phyloP scores from a whole-genome alignment of 2,329 filamentous ascomycete genomes.

The Zymoseptoria tritici region DNA sequence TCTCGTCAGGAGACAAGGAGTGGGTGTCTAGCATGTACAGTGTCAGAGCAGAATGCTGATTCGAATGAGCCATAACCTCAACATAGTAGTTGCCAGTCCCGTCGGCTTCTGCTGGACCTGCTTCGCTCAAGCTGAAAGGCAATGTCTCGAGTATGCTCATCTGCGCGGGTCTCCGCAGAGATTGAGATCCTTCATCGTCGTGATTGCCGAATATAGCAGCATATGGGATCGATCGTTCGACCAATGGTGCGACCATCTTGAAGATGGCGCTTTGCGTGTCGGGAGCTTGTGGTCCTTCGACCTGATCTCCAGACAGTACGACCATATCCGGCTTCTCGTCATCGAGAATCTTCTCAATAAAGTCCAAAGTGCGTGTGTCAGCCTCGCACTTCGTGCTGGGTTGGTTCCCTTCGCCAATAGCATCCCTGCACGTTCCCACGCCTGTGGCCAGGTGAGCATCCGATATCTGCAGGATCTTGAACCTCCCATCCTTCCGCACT shows the following conservation, averaged over 20 bases:
- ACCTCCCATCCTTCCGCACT: conserved; percentile 81
- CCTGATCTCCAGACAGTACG: conserved; percentile 85
- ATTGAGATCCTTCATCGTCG: conserved; percentile 67
- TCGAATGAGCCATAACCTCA: conserved; percentile 77
- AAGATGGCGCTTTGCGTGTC: conserved; percentile 91
- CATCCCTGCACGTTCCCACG: conserved; percentile 74
- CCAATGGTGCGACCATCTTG: conserved; percentile 80
- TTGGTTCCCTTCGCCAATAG: conserved; percentile 48
- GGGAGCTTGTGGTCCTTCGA: conserved; percentile 86
- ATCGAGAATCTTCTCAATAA: conserved; percentile 73
- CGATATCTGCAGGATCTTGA: conserved; percentile 96
- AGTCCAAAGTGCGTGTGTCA: conserved; percentile 84
- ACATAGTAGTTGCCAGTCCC: conserved; percentile 93
- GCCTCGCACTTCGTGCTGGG: conserved; percentile 63
- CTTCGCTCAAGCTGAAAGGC: conserved; percentile 79
- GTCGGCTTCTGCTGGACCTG: conserved; percentile 75
- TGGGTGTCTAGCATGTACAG: conserved; percentile 95
- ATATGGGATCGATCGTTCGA: conserved; percentile 83
- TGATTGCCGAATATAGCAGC: conserved; percentile 96
- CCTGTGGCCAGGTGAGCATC: conserved; percentile 92
- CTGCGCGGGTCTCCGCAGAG: conserved; percentile 63
- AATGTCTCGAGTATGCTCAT: conserved; percentile 83
- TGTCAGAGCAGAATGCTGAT: conserved; percentile 81
- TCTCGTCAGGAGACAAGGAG: conserved; percentile 82
- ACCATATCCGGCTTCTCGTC: conserved; percentile 92